Evolutionary conservation across 306 rosid genomes (phyloP).

Genomic region (Sicyos baderoa): DNA sequence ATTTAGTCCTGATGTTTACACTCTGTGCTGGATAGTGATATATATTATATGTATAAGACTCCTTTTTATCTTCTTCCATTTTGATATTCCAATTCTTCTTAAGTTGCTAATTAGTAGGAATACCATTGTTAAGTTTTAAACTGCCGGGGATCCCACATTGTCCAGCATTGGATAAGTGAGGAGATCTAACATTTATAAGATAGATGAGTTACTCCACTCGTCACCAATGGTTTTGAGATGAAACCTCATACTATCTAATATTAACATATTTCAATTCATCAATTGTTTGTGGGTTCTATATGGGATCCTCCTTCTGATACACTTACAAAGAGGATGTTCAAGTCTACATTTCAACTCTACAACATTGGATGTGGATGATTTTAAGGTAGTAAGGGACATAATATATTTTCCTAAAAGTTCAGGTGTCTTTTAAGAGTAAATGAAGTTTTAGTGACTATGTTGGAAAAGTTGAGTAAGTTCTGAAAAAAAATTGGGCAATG

Average conservation of each 20-base stretch:
- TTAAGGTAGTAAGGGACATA: neutral
- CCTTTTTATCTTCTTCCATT: neutral
- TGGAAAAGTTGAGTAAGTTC: neutral
- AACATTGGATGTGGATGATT: neutral
- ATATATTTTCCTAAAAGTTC: neutral
- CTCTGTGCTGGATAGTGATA: neutral
- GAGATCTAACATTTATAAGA: too few species aligned
- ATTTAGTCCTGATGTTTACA: neutral
- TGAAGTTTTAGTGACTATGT: neutral
- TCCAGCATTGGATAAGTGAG: too few species aligned
- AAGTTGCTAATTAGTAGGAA: neutral
- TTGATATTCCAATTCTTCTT: neutral
- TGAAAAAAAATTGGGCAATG: neutral
- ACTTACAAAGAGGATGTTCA: neutral
- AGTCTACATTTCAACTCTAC: neutral
- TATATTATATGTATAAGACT: neutral
- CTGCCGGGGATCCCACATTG: too few species aligned
- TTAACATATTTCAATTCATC: neutral
- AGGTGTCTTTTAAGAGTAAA: neutral
- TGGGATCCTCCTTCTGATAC: neutral
- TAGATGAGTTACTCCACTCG: too few species aligned
- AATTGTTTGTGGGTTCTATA: conserved; percentile 8
- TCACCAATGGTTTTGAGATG: too few species aligned
- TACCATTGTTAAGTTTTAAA: neutral
- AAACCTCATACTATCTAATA: too few species aligned